Evolutionary conservation across 2,329 filamentous ascomycete genomes (phyloP).

Genomic region (Huntiella moniliformis): DNA sequence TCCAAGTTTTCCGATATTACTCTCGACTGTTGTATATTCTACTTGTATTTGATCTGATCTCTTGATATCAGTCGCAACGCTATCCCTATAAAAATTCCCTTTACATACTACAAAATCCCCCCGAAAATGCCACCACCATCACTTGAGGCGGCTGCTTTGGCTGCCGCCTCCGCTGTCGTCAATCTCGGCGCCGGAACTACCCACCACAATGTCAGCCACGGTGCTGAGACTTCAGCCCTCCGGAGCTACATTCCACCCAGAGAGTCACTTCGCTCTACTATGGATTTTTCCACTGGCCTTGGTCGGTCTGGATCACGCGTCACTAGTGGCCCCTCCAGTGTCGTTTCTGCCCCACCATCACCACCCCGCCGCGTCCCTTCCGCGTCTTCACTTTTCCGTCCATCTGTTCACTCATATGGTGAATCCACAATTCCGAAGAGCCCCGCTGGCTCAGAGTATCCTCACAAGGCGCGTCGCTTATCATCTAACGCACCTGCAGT

Average conservation of each 20-base stretch:
- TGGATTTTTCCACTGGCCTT: no score
- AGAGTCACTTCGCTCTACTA: no score
- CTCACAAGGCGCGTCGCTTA: slow-evolving; percentile 5
- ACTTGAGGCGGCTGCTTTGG: background rate
- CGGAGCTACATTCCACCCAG: slow-evolving; percentile 2
- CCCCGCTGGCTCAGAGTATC: background rate
- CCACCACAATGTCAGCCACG: no score
- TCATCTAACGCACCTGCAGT: slow-evolving; percentile 1
- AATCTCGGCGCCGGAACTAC: background rate
- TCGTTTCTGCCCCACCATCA: background rate
- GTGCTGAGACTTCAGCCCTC: slow-evolving; percentile 1
- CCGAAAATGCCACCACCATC: background rate
- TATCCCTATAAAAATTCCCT: no score
- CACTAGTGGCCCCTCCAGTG: background rate
- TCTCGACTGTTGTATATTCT: no score
- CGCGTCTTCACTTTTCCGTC: background rate
- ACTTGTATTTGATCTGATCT: no score
- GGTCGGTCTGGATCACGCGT: background rate
- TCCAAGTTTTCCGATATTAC: no score
- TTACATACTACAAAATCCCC: no score
- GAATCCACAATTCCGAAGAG: no score
- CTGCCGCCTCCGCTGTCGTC: background rate
- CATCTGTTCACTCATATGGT: background rate
- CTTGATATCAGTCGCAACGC: no score
- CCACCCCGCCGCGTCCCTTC: background rate